Evolutionary conservation across 768 basidiomycete genomes (phyloP).

Genomic region (Leccinum arenicola): DNA sequence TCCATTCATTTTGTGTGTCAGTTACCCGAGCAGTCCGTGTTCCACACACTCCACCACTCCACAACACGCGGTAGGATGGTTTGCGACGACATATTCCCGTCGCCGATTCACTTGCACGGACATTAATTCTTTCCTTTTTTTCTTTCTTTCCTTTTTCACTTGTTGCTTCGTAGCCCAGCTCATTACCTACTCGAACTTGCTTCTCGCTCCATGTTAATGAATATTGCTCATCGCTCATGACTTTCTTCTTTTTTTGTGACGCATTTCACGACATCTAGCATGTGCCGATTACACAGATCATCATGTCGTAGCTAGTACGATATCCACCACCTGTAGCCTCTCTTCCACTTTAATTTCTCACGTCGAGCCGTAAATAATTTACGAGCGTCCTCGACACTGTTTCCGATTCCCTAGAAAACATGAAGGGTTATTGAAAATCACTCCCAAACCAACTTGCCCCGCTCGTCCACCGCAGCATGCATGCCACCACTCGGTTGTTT

Average conservation of each 20-base stretch:
- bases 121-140: constrained; percentile 20
- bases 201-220: constrained; percentile 7
- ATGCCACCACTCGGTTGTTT: constrained; percentile 51
- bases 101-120: constrained; percentile 15
- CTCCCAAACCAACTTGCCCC: constrained; percentile 61
- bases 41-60: constrained; percentile 7
- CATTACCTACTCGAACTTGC: constrained; percentile 7
- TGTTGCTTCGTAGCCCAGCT: neutral
- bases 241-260: constrained; percentile 7
- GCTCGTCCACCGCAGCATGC: constrained; percentile 55
- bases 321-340: constrained; percentile 7
- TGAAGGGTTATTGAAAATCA: neutral
- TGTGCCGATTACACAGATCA: constrained; percentile 14
- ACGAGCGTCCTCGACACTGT: constrained; percentile 8
- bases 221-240: neutral
- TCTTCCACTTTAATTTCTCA: neutral
- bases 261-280: constrained; percentile 24
- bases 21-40: constrained; percentile 13
- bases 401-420: neutral
- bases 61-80: constrained; percentile 8
- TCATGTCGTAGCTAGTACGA: constrained; percentile 10
- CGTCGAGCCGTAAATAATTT: constrained; percentile 22
- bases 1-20: constrained; percentile 2
- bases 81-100: neutral
- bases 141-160: neutral